Evolutionary conservation across 805 yeast genomes (phyloP), one percentile per base, ranked within the genome.

Genomic region (Ogataea parapolymorpha): DNA sequence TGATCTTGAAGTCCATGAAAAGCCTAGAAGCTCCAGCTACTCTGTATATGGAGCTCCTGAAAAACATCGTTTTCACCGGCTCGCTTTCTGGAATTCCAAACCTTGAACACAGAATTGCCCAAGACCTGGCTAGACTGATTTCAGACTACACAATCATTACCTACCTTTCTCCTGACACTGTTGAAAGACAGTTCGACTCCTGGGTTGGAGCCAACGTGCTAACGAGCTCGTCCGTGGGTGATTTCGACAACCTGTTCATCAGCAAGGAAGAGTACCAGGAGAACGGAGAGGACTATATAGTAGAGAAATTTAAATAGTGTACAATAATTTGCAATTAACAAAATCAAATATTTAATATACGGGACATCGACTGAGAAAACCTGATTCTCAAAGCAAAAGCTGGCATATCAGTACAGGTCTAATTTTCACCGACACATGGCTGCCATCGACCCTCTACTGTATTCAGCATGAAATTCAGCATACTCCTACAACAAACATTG

Each of bases 191-290:
- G 47, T 75, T 70, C 48, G 77, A 82, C 36, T 68, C 75, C 17
- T 82, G 89, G 89, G 63, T 80, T 23, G 89, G 89, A n/a, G 87
- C 88, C 1, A 75, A 81, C 42, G 79, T 80, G 47, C 69, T 82
- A 50, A 79, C 84, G 11, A 50, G 58, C 29, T 52, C 55, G 2
- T 72, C 75, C 32, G 71, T 79, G 69, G 76, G 82, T 35, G 70
- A 70, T 34, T 71, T 70, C 44, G 80, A 79, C 42, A 80, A 71
- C 39, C 67, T 75, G 67, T 82, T 81, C 64, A 67, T 82, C 26
- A 71, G 82, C 30, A 79, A 75, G 54, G 72, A 74, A 27, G 86
- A 82, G 53, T 82, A 81, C 52, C 77, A 75, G 45, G 88, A 82
- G 56, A 68, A 71, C 43, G 88, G 88, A 22, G 68, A 62, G 47